These are phyloP conservation scores for Aspergillus fischeri DNA, from an alignment of 2,329 filamentous ascomycete genomes.

Conservation along the genomic window DNA sequence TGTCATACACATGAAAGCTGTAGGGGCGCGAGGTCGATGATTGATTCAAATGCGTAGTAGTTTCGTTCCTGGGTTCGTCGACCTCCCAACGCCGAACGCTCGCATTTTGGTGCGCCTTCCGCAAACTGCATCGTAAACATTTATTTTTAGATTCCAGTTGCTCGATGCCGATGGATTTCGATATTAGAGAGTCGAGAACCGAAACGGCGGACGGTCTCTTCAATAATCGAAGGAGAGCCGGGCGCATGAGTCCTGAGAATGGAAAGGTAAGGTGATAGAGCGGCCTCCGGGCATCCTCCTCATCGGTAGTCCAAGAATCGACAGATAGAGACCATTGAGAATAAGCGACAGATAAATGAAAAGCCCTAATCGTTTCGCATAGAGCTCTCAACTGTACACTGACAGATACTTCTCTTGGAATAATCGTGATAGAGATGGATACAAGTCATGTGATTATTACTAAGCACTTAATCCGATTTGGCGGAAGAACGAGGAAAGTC, in stretches of 20 bases:
- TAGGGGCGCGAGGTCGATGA: conserved; percentile 9
- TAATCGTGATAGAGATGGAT: neutral
- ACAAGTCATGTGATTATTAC: conserved; percentile 16
- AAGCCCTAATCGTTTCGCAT: conserved; percentile 1
- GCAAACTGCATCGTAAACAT: conserved; percentile 28
- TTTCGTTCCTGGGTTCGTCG: conserved; percentile 2
- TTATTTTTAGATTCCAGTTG: conserved; percentile 24
- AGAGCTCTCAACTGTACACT: neutral
- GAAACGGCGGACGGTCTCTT: conserved; percentile 40
- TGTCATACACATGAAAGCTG: conserved; percentile 27
- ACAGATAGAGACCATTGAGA: conserved; percentile 1
- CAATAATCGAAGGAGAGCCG: conserved; percentile 41
- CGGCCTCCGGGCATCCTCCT: conserved; percentile 27
- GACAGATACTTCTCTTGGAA: conserved; percentile 7
- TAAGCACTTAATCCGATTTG: conserved; percentile 21
- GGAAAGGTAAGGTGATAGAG: conserved; percentile 13
- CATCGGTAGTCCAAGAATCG: conserved; percentile 2
- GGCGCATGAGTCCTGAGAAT: conserved; percentile 34
- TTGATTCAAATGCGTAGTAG: conserved; percentile 3
- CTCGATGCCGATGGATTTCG: conserved; percentile 29
- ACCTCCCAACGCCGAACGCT: conserved; percentile 4
- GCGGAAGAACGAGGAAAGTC: conserved; percentile 30
- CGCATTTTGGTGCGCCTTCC: conserved; percentile 10
- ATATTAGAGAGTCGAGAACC: conserved; percentile 32
- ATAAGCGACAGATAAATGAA: neutral